Evolutionary conservation across 768 basidiomycete genomes (phyloP).

Genomic region (Tylopilus subfusipes): DNA sequence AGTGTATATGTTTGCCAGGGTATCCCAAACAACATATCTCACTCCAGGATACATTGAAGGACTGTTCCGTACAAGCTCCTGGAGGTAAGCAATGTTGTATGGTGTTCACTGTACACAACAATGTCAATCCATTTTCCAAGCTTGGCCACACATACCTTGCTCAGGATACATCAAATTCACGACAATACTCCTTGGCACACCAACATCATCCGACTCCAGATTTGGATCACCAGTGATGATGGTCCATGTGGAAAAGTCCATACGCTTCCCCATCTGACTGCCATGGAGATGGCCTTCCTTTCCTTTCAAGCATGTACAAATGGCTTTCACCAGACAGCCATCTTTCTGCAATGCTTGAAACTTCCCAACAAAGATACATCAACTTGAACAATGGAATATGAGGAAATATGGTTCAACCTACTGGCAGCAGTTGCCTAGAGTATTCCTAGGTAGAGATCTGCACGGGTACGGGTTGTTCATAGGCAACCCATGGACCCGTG

Average conservation of each 20-base stretch:
- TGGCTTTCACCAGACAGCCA: too few species aligned
- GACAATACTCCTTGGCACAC: slow-evolving; percentile 91
- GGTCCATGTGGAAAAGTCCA: slow-evolving; percentile 97
- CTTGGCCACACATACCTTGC: slow-evolving; percentile 56
- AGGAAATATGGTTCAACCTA: too few species aligned
- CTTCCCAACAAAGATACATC: too few species aligned
- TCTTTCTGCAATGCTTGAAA: too few species aligned
- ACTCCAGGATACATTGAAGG: slow-evolving; percentile 95
- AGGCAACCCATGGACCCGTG: too few species aligned
- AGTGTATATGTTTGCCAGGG: slow-evolving; percentile 94
- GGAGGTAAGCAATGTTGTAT: slow-evolving; percentile 92
- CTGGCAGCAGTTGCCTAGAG: too few species aligned
- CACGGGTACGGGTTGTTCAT: too few species aligned
- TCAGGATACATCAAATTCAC: slow-evolving; percentile 99
- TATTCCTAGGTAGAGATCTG: too few species aligned
- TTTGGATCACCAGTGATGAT: slow-evolving; percentile 99
- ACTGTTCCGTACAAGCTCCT: slow-evolving; percentile 92
- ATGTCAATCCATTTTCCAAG: slow-evolving; percentile 14
- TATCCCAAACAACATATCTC: slow-evolving; percentile 94
- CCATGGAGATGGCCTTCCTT: too few species aligned
- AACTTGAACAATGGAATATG: too few species aligned
- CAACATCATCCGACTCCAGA: slow-evolving; percentile 92
- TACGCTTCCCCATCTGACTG: too few species aligned
- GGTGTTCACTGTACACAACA: slow-evolving; percentile 71
- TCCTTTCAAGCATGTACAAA: too few species aligned